Conservation (phyloP, 441 rosid species). For the Gossypium aridum region DNA sequence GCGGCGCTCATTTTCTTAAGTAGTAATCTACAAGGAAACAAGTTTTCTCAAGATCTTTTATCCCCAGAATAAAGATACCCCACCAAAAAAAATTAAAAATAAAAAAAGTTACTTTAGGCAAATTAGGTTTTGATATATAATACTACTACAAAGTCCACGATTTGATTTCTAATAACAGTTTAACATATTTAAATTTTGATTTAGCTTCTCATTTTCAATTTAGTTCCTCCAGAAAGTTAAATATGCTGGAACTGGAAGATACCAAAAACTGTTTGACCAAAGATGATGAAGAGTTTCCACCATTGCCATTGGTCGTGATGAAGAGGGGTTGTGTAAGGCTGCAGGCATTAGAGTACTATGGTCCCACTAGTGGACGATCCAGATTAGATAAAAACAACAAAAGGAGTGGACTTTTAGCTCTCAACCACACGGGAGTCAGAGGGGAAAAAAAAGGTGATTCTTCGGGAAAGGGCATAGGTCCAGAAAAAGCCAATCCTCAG, state of each 20-base stretch:
- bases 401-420: slow-evolving; percentile 39
- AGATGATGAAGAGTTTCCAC: neutral
- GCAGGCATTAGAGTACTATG: neutral
- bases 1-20: neutral
- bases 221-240: too few relatives aligned
- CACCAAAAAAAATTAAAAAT: neutral
- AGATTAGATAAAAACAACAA: slow-evolving; percentile 17
- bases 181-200: too few relatives aligned
- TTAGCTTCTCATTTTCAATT: too few relatives aligned
- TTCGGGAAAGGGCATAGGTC: slow-evolving; percentile 30
- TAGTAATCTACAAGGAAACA: neutral
- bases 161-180: neutral
- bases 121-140: neutral
- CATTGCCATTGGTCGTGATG: neutral
- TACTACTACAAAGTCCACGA: neutral
- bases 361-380: slow-evolving; percentile 16
- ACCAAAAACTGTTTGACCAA: neutral
- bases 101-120: slow-evolving; percentile 6
- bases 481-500: slow-evolving; percentile 14
- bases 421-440: slow-evolving; percentile 29
- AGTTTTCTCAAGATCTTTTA: neutral
- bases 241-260: too few relatives aligned
- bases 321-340: neutral
- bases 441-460: slow-evolving; percentile 5
- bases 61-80: neutral